These are phyloP conservation scores for Castanopsis chinensis DNA, from an alignment of 306 rosid genomes.

Conservation along the genomic window DNA sequence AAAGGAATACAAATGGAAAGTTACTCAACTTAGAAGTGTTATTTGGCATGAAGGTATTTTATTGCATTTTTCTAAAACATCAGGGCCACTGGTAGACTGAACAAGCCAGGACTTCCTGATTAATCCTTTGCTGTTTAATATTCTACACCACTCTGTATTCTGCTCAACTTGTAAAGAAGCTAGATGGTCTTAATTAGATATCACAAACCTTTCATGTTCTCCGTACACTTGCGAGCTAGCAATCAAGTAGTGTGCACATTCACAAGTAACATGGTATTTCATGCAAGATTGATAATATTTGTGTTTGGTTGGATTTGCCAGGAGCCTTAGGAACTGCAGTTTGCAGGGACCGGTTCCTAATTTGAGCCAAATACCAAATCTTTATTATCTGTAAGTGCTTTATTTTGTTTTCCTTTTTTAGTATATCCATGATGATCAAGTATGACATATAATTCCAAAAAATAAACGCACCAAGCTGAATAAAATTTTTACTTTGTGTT, in stretches of 20 bases:
- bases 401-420: constrained; percentile 17
- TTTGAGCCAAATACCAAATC: constrained; percentile 58
- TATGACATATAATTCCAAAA: constrained; percentile 6
- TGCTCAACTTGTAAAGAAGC: too few relatives aligned
- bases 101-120: not conserved
- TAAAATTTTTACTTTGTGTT: constrained; percentile 1
- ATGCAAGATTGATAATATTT: not conserved
- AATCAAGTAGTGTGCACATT: not conserved
- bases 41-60: too few relatives aligned
- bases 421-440: not conserved
- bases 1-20: too few relatives aligned
- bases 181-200: too few relatives aligned
- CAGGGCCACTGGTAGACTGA: not conserved
- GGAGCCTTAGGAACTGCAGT: constrained; percentile 90
- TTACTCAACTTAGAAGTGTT: too few relatives aligned
- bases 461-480: constrained; percentile 2
- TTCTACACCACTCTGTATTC: not conserved
- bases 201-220: too few relatives aligned
- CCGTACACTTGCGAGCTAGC: not conserved
- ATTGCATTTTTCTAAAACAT: not conserved
- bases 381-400: constrained; percentile 66
- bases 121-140: too few relatives aligned
- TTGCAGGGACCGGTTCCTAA: constrained; percentile 82
- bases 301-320: constrained; percentile 34
- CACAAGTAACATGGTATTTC: not conserved